phyloP scores from a whole-genome alignment of 768 basidiomycete species.

The Phallus indusiatus region DNA sequence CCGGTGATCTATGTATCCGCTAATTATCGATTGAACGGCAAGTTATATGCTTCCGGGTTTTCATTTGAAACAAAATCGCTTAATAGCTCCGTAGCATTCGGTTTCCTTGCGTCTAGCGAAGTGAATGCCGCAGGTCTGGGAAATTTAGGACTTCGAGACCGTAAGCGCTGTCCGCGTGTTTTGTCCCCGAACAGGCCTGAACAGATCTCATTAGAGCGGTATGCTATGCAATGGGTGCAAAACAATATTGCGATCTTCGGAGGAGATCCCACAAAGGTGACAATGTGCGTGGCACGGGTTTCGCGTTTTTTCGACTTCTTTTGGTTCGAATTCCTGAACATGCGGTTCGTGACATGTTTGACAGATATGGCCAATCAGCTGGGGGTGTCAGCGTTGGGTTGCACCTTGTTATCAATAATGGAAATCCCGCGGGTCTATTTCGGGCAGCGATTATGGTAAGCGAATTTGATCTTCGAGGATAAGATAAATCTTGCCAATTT shows the following conservation, averaged over 20 bases:
- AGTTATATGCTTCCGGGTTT: conserved; percentile 4
- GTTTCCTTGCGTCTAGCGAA: conserved; percentile 12
- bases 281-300: neutral
- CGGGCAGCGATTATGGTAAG: conserved; percentile 38
- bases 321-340: too few relatives aligned
- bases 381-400: conserved; percentile 46
- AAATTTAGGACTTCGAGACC: conserved; percentile 14
- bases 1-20: conserved; percentile 31
- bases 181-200: neutral
- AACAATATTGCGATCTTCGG: conserved; percentile 27
- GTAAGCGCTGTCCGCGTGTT: conserved; percentile 3
- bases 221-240: conserved; percentile 29
- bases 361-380: conserved; percentile 46
- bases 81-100: conserved; percentile 9
- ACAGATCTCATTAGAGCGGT: neutral
- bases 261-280: conserved; percentile 21
- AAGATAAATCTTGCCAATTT: too few relatives aligned
- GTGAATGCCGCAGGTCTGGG: conserved; percentile 9
- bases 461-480: neutral
- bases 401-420: conserved; percentile 40
- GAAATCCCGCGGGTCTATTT: conserved; percentile 37
- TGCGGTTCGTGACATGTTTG: neutral
- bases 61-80: neutral
- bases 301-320: too few relatives aligned
- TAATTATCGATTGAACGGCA: conserved; percentile 31